These are phyloP conservation scores for Geosmithia putterillii DNA, from an alignment of 2,329 filamentous ascomycete species.

Conservation along the genomic window DNA sequence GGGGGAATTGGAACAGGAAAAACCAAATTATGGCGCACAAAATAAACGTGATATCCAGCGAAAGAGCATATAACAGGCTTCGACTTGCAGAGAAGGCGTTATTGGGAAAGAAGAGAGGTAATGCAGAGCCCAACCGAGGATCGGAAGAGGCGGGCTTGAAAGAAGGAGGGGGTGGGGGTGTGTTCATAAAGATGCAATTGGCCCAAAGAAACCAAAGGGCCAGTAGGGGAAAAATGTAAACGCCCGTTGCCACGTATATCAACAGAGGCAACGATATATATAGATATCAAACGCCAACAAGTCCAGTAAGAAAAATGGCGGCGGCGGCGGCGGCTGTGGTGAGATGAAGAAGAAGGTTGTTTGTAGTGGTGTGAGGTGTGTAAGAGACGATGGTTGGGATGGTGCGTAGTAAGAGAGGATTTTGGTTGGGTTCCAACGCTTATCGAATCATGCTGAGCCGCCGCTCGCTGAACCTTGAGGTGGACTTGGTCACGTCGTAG, in stretches of 20 bases:
- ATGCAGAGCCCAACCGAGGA: not conserved
- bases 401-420: not conserved
- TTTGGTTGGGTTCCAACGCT: slow-evolving; percentile 1
- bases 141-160: not conserved
- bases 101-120: not conserved
- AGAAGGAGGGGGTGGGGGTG: not conserved
- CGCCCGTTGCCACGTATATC: no score
- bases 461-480: slow-evolving; percentile 24
- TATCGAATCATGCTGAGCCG: slow-evolving; percentile 26
- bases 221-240: no score
- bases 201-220: no score
- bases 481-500: slow-evolving; percentile 20
- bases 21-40: no score
- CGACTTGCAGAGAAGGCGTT: not conserved
- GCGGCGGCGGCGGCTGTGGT: no score
- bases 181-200: not conserved
- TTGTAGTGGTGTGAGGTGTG: no score
- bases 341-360: no score
- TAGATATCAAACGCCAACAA: no score
- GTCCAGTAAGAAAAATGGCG: no score
- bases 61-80: not conserved
- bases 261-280: no score
- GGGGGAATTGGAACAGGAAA: not conserved
- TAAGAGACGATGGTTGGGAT: no score
- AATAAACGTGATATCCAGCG: not conserved